Evolutionary conservation across 179 eudicot species (phyloP).

Genomic region (Beta macrorhiza): DNA sequence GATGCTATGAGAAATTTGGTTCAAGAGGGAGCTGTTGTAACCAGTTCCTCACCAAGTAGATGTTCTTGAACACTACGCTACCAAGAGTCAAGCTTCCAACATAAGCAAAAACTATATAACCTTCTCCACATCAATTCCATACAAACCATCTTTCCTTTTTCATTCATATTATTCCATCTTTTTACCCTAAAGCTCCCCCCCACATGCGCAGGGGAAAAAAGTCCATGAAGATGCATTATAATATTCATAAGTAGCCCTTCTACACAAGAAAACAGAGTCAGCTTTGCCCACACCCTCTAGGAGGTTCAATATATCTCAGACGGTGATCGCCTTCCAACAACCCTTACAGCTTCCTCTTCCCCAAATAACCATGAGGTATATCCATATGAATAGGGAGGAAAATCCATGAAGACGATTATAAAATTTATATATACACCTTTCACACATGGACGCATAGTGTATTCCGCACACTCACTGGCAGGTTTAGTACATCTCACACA

Average conservation of each 20-base stretch:
- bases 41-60: background rate
- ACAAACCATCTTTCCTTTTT: too few species aligned
- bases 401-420: too few species aligned
- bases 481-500: background rate
- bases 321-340: too few species aligned
- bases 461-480: too few species aligned
- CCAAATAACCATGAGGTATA: too few species aligned
- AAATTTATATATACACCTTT: too few species aligned
- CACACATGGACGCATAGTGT: too few species aligned
- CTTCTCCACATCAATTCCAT: too few species aligned
- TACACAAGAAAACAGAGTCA: background rate
- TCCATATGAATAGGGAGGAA: too few species aligned
- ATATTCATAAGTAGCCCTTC: background rate
- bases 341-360: too few species aligned
- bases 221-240: background rate
- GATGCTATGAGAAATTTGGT: background rate
- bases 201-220: background rate
- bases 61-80: background rate
- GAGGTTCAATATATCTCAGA: background rate
- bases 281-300: background rate
- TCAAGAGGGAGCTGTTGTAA: background rate
- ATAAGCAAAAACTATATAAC: background rate
- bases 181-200: too few species aligned
- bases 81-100: background rate
- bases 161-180: too few species aligned